Base-by-base conservation (phyloP, 169 alveolate species). In the Plasmodium billcollinsi region DNA sequence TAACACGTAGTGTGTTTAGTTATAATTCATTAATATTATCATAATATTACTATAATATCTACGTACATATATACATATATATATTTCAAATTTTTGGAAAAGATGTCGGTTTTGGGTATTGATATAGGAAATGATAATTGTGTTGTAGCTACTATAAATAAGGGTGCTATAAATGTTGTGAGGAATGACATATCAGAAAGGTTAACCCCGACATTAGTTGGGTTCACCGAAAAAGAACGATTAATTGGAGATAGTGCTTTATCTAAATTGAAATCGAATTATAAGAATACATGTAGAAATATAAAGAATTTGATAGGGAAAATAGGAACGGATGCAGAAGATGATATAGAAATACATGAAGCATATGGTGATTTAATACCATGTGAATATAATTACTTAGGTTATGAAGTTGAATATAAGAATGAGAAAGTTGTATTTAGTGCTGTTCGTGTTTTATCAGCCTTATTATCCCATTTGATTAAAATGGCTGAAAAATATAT, bases 101-200 rank as follows among this genome's bases (percentile, higher is more conserved):
- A 74, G 59, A 95, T 95, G 97, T 96, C 97, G 43, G 98, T 97
- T 43, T 88, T 99, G 14, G 99, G 99, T 39, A 95, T 99, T n/a
- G 99, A 98, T 93, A 93, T 99, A 69, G 99, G 99, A 59, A 96
- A 98, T 54, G 96, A 95, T n/a, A 96, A 97, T 93, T 93, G 98
- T 63, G 98, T 98, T 62, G 96, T 99, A 66, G 99, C 99, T 29
- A 96, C 99, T 12, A 98, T 98, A 76, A 94, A 96, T 67, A 89
- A 96, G 15, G 99, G 99, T 18, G 98, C 99, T 21, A 98, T 99
- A 24, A 98, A 97, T 70, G 95, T 98, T 54, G 97, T 99, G 2
- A 92, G 97, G 49, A 98, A 97, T 86, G 99, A 99, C 73, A 94
- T 98, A 18, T 97, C 99, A 18, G 97, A 96, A 73, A 94, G 99